phyloP scores from a whole-genome alignment of 495 filamentous ascomycete genomes.

The Talaromyces thailandensis region DNA sequence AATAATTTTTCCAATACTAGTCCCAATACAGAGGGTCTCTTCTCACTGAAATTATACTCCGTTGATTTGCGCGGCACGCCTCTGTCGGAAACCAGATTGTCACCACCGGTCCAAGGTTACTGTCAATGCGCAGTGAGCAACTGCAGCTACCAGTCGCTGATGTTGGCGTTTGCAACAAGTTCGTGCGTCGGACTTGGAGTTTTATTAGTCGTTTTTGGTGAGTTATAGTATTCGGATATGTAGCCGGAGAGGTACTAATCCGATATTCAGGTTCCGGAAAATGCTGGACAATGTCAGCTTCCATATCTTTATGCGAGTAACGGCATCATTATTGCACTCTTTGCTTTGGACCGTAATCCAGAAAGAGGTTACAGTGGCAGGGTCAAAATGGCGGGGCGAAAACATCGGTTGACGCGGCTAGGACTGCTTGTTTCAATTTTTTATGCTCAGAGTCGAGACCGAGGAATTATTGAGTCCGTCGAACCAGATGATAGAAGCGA shows the following conservation, averaged over 20 bases:
- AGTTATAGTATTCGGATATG: neutral
- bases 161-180: neutral
- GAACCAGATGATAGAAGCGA: neutral
- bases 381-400: neutral
- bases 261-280: neutral
- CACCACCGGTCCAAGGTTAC: neutral
- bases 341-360: neutral
- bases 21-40: neutral
- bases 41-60: neutral
- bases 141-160: no score
- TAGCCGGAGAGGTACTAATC: neutral
- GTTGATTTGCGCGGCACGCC: neutral
- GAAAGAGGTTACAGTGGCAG: neutral
- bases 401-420: neutral
- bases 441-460: neutral
- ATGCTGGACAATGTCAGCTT: neutral
- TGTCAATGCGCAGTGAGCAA: neutral
- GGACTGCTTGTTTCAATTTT: neutral
- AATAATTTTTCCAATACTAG: slow-evolving; percentile 7
- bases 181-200: neutral
- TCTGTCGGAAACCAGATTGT: neutral
- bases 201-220: neutral
- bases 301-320: neutral
- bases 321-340: neutral
- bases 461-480: neutral